These are phyloP conservation scores for Apiosordaria backusii DNA, from an alignment of 495 filamentous ascomycete genomes.

Conservation along the genomic window DNA sequence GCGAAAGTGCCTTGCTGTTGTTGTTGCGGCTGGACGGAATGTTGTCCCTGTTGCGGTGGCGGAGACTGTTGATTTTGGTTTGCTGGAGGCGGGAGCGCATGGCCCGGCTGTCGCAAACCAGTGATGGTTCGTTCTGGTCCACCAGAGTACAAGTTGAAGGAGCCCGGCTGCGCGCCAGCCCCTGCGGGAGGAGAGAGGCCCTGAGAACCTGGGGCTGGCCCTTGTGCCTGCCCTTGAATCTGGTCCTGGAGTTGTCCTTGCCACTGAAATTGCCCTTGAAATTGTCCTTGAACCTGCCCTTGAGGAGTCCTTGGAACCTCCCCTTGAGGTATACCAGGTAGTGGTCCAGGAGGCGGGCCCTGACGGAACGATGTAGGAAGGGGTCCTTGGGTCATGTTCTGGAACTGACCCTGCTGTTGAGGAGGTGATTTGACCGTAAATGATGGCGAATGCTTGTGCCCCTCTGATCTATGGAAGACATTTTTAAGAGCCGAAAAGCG, in stretches of 20 bases:
- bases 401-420: conserved; percentile 14
- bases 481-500: conserved; percentile 32
- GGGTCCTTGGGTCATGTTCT: conserved; percentile 13
- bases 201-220: neutral
- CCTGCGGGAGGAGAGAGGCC: neutral
- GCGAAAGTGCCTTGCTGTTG: conserved; percentile 8
- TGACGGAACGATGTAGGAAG: conserved; percentile 4
- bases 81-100: conserved; percentile 1
- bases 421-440: conserved; percentile 12
- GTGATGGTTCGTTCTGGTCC: conserved; percentile 9
- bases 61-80: neutral
- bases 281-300: conserved; percentile 8
- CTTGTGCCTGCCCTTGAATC: neutral
- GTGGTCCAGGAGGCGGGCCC: conserved; percentile 2
- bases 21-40: neutral
- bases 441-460: conserved; percentile 3
- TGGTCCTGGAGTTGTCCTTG: conserved; percentile 5
- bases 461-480: conserved; percentile 23
- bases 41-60: neutral
- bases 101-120: conserved; percentile 14
- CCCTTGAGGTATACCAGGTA: conserved; percentile 9
- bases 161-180: conserved; percentile 2
- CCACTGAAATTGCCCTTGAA: conserved; percentile 4
- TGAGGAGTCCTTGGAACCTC: conserved; percentile 10
- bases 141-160: neutral